A percentile compares a stretch with the other conserved stretches of the same genome.
Conservation (phyloP, 2,329 filamentous ascomycete genomes). For the Didymella sp. region DNA sequence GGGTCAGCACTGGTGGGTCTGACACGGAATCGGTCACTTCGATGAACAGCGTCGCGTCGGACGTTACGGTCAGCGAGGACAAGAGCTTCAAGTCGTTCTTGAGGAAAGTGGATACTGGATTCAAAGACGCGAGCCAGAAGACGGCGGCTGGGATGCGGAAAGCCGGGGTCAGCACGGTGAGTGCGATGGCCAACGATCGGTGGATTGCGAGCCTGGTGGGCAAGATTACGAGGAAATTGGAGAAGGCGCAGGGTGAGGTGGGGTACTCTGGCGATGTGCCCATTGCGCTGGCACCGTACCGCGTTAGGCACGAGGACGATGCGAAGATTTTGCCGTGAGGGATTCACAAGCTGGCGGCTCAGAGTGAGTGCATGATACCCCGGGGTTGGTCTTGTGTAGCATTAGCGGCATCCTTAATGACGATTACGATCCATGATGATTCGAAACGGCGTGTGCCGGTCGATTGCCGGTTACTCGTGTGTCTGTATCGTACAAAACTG, state of each 20-base stretch:
- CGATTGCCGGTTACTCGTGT: too few relatives aligned
- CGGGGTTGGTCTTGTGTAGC: slow-evolving; percentile 4
- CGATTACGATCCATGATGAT: not conserved
- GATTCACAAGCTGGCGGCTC: not conserved
- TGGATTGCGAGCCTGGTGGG: slow-evolving; percentile 64
- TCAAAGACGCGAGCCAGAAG: slow-evolving; percentile 44
- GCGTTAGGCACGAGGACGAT: slow-evolving; percentile 42
- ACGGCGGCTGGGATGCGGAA: slow-evolving; percentile 57
- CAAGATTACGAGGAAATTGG: slow-evolving; percentile 58
- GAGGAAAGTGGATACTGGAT: slow-evolving; percentile 33
- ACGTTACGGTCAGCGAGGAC: slow-evolving; percentile 27
- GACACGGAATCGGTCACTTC: slow-evolving; percentile 24
- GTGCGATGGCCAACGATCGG: slow-evolving; percentile 59
- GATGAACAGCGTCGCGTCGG: slow-evolving; percentile 31
- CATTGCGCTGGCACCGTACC: slow-evolving; percentile 51
- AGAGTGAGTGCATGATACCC: slow-evolving; percentile 22
- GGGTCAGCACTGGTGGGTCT: slow-evolving; percentile 33
- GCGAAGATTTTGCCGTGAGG: slow-evolving; percentile 46
- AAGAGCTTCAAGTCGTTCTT: slow-evolving; percentile 36
- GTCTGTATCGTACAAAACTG: too few relatives aligned
- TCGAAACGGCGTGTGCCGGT: too few relatives aligned
- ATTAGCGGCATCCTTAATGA: not conserved
- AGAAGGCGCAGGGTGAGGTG: slow-evolving; percentile 58
- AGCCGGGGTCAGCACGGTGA: slow-evolving; percentile 51
- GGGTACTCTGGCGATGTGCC: slow-evolving; percentile 60